Base-by-base conservation (phyloP, 164 flowering plant species). In the Vitis rotundifolia region DNA sequence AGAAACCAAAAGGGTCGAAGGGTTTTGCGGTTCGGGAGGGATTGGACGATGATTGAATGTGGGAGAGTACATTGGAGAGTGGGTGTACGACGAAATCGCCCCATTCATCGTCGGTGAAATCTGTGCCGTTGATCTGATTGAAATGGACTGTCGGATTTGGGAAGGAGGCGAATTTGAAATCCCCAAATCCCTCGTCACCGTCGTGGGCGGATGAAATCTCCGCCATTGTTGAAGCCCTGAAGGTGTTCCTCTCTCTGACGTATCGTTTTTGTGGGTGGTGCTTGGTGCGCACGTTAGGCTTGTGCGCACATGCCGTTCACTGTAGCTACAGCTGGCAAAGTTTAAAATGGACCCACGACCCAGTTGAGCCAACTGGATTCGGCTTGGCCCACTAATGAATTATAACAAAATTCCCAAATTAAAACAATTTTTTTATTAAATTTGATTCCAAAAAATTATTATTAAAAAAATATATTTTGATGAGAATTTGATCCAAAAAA, bases 161-260 rank as follows among this genome's bases (percentile, higher is more conserved):
- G 58, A 68, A 66, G 1, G 88, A 53, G 5, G 76, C 89, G 78
- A 87, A 93, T 12, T 77, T 78, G 85, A 91, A 93, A 55, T 88
- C 92, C 9, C 97, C 97, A 75, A 91, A 91, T 10, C 80, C 68
- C 65, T 84, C 92, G 48, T 86, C 94, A 68, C 84, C 92, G 68
- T 85, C 90, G 22, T 78, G 81, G 29, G 73, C 83, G 44, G 26
- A 22, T 37, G 44, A 37, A 37, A 37, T 37, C n/a, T 75, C 88
- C 77, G 87, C 85, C 88, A 85, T 87, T 11, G 63, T 44, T 31
- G 68, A 47, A 26, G 22, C 10, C 9, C 48, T 2, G 54, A 58
- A 8, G 13, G 49, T 29, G 16, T 52, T 18, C 28, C n/a, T 14
- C 68, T 63, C 51, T 26, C 49, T 13, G 56, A n/a, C 15, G 61